phyloP scores from a whole-genome alignment of 2,329 filamentous ascomycete genomes.

The Chalara sp. region DNA sequence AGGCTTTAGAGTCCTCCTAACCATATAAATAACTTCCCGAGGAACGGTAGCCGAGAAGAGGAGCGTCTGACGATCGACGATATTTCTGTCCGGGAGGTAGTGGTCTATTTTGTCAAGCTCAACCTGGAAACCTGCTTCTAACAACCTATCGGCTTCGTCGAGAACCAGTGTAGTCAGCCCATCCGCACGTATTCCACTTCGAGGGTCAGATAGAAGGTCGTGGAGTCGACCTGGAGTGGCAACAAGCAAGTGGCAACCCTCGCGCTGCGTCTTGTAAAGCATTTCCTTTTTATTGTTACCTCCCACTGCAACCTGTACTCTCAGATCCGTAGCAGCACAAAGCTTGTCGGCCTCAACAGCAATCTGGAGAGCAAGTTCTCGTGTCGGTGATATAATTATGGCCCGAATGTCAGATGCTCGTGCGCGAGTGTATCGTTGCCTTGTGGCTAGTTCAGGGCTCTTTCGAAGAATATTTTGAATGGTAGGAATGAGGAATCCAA shows the following conservation, averaged over 20 bases:
- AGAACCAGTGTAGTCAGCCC: constrained; percentile 87
- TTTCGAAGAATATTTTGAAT: constrained; percentile 74
- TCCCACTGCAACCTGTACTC: constrained; percentile 75
- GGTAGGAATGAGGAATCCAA: constrained; percentile 84
- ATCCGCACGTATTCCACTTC: constrained; percentile 27
- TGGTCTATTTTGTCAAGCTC: constrained; percentile 56
- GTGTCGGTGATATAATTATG: constrained; percentile 72
- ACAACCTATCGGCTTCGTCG: constrained; percentile 96
- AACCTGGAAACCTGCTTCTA: constrained; percentile 79
- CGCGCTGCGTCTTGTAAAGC: constrained; percentile 32
- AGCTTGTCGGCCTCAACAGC: constrained; percentile 60
- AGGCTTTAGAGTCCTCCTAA: constrained; percentile 65
- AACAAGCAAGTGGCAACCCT: constrained; percentile 86
- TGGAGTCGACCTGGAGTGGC: constrained; percentile 84
- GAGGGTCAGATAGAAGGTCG: constrained; percentile 62
- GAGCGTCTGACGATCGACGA: constrained; percentile 77
- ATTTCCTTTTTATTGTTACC: constrained; percentile 65
- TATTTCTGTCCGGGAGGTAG: constrained; percentile 53
- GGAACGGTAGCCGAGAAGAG: constrained; percentile 95
- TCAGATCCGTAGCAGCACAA: constrained; percentile 24
- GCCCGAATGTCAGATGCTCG: constrained; percentile 57
- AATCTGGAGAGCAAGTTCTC: constrained; percentile 77
- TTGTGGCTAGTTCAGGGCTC: constrained; percentile 41
- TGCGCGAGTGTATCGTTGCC: constrained; percentile 27
- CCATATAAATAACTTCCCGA: constrained; percentile 71